Base-by-base conservation (phyloP, 176 grass and related monocot species). In the Aegilops speltoides region DNA sequence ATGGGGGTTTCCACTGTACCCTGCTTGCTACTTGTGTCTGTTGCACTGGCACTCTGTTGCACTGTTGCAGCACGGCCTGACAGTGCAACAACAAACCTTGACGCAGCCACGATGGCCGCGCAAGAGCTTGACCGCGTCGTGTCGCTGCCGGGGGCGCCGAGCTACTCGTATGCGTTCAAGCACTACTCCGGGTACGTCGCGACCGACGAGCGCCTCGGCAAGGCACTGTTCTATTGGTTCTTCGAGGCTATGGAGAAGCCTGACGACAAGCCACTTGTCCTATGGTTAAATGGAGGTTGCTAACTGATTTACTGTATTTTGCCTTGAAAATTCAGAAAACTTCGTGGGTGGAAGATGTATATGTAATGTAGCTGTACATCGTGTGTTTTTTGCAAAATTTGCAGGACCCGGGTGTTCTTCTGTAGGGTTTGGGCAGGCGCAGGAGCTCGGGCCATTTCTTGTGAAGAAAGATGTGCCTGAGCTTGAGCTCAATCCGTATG, bases 241-340 rank as follows among this genome's bases (percentile, higher is more conserved):
- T 79, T 94, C 10, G 92, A 94, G 89, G 87, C 92, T 29, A 81
- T 81, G 45, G 24, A 82, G 63, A 76, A 87, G 46, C 76, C 80
- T 33, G 80, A 83, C 6, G 76, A 89, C 43, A 91, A 88, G 76
- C 92, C 92, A 24, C 84, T 94, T 10, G 60, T 94, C 56, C 25
- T 92, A n/a, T 94, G 92, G 89, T 87, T 94, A 16, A 92, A 94
- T 68, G 92, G 92, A 94, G 89, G 92, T 94, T 82, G 12, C 43
- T 46, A 4, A 46, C 29, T 76, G n/a, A 50, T 2, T 73, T 13
- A 50, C 16, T 73, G 48, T 5, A 78, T 54, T 33, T 32, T 68
- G 3, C 3, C 22, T 79, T 32, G 81, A 57, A 74, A 10, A 31
- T 34, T 76, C 36, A 15, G 75, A 86, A 29, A 38, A 34, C 37